Percentiles rank a stretch among this genome's conserved stretches.
Evolutionary conservation across 2,329 filamentous ascomycete genomes (phyloP).

Genomic region (Clonostachys byssicola): DNA sequence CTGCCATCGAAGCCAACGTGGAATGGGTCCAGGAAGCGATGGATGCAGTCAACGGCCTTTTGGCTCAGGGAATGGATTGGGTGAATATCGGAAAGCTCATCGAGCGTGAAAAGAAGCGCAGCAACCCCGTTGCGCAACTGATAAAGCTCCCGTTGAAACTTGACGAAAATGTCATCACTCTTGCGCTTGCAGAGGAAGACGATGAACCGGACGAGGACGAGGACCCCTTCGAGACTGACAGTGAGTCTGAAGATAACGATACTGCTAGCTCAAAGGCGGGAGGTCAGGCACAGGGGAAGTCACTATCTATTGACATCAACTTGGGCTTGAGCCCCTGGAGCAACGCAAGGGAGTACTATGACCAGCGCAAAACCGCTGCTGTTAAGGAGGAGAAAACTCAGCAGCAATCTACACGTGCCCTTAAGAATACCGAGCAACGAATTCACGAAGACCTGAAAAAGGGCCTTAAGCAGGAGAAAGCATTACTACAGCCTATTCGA

Average conservation of each 20-base stretch:
- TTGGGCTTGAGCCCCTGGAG: conserved; percentile 78
- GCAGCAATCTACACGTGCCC: conserved; percentile 73
- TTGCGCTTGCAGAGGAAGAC: conserved; percentile 70
- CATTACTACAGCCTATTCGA: conserved; percentile 76
- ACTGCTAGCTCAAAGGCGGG: conserved; percentile 20
- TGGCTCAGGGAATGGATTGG: conserved; percentile 97
- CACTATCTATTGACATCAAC: conserved; percentile 77
- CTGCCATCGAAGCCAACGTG: conserved; percentile 84
- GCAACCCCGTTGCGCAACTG: conserved; percentile 81
- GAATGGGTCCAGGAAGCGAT: conserved; percentile 91
- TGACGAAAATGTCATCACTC: conserved; percentile 81
- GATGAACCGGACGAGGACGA: conserved; percentile 59
- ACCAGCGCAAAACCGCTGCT: conserved; percentile 78
- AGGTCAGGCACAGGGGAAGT: conserved; percentile 41
- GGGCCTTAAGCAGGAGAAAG: conserved; percentile 86
- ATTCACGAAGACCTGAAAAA: conserved; percentile 83
- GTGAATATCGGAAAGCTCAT: conserved; percentile 84
- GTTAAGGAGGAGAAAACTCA: conserved; percentile 85
- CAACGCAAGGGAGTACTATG: conserved; percentile 90
- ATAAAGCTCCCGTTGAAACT: conserved; percentile 87
- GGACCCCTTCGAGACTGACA: conserved; percentile 62
- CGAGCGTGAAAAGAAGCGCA: conserved; percentile 75
- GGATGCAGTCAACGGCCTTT: conserved; percentile 86
- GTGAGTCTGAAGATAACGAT: conserved; percentile 36
- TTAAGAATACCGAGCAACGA: conserved; percentile 89